A percentile compares a stretch with the other conserved stretches of the same genome.
Conservation (phyloP, 441 rosid genomes). For the Syzygium malaccense region DNA sequence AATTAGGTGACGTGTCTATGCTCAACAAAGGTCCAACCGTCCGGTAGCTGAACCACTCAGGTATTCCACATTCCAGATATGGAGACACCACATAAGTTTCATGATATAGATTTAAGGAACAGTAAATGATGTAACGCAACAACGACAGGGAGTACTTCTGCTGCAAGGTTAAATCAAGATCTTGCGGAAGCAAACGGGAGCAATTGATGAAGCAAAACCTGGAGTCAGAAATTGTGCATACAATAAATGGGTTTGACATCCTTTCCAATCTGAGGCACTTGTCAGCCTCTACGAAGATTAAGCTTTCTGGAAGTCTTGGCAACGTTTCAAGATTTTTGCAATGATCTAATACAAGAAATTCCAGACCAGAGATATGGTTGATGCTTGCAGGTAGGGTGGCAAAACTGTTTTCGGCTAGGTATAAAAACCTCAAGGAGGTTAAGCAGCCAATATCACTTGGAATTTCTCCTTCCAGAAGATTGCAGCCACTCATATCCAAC, state of each 20-base stretch:
- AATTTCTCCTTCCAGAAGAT: neutral
- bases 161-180: neutral
- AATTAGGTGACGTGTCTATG: neutral
- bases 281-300: slow-evolving; percentile 5
- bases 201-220: neutral
- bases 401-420: slow-evolving; percentile 14
- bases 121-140: neutral
- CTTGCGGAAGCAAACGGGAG: neutral
- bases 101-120: neutral
- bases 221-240: accelerated
- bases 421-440: slow-evolving; percentile 3
- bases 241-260: neutral
- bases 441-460: slow-evolving; percentile 2
- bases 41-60: neutral
- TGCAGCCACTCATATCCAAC: neutral
- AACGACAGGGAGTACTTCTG: neutral
- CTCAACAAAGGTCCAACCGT: neutral
- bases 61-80: neutral
- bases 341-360: slow-evolving; percentile 1
- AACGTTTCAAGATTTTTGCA: neutral
- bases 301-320: slow-evolving; percentile 17
- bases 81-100: neutral
- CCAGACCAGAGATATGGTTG: slow-evolving; percentile 5
- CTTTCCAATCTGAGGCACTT: slow-evolving; percentile 5
- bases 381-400: slow-evolving; percentile 15